Evolutionary conservation across 768 basidiomycete genomes (phyloP).

Genomic region (Dentipellis fragilis): DNA sequence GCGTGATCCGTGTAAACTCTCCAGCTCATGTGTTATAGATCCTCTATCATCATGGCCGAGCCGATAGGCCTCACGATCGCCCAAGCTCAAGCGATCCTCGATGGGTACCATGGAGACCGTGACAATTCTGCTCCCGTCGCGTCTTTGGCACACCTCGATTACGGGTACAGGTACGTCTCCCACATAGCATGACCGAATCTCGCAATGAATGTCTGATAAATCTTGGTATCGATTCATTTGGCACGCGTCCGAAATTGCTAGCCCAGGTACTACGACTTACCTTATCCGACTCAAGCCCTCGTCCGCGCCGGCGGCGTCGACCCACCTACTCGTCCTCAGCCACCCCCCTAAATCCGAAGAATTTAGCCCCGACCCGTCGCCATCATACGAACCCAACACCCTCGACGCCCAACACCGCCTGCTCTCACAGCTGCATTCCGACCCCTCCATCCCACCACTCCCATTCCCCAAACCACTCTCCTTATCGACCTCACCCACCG

Average conservation of each 20-base stretch:
- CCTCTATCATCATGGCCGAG: background rate
- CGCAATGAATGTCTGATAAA: background rate
- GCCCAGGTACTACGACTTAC: background rate
- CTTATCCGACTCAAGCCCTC: background rate
- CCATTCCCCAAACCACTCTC: background rate
- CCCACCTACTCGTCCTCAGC: background rate
- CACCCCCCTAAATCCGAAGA: background rate
- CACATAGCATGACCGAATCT: background rate
- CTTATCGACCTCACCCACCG: background rate
- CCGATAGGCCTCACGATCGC: background rate
- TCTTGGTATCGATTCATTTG: background rate
- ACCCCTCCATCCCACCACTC: background rate
- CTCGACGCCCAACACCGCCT: background rate
- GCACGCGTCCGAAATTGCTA: background rate
- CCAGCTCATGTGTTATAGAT: background rate
- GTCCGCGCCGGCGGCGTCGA: no score
- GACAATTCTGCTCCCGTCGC: background rate
- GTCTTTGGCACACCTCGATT: background rate
- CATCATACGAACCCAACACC: background rate
- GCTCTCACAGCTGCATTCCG: background rate
- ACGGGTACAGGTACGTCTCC: background rate
- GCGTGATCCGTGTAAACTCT: no score
- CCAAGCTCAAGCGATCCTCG: background rate
- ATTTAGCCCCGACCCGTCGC: background rate
- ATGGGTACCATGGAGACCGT: background rate